Evolutionary conservation across 371 early-diverging fungal species (phyloP).

Genomic region (Lichtheimia ramosa): DNA sequence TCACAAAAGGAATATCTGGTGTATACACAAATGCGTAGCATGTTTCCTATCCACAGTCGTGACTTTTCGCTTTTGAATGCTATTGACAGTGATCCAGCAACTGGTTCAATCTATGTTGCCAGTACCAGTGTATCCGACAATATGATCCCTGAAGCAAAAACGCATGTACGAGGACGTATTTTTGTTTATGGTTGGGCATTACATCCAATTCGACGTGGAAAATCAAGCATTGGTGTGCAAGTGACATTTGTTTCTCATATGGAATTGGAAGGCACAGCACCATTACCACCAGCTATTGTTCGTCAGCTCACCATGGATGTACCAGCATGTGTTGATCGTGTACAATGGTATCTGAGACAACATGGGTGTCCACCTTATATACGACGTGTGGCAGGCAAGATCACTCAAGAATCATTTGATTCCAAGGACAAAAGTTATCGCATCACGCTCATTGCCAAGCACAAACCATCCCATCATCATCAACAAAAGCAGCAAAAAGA

Average conservation of each 20-base stretch:
- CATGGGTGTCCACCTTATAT: conserved; percentile 60
- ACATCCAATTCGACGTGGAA: conserved; percentile 30
- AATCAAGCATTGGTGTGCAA: conserved; percentile 35
- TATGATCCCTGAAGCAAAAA: conserved; percentile 47
- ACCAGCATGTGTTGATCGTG: conserved; percentile 43
- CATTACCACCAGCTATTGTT: conserved; percentile 48
- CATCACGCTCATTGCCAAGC: conserved; percentile 37
- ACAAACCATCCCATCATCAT: conserved; percentile 31
- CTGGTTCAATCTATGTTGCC: conserved; percentile 54
- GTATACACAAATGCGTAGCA: conserved; percentile 45
- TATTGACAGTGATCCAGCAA: conserved; percentile 53
- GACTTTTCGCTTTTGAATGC: conserved; percentile 51
- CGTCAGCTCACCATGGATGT: conserved; percentile 45
- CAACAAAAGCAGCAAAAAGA: conserved; percentile 1
- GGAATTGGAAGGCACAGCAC: conserved; percentile 52
- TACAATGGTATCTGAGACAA: conserved; percentile 45
- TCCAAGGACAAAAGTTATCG: conserved; percentile 24
- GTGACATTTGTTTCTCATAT: conserved; percentile 58
- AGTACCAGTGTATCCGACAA: conserved; percentile 58
- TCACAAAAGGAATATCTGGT: conserved; percentile 55
- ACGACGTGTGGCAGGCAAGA: conserved; percentile 45
- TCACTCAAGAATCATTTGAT: conserved; percentile 32
- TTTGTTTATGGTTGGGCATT: conserved; percentile 60
- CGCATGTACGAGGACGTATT: conserved; percentile 48
- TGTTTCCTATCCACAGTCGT: conserved; percentile 52